Evolutionary conservation across 768 basidiomycete genomes (phyloP), one percentile per base, ranked within the genome.

Genomic region (Tulasnella sp.): DNA sequence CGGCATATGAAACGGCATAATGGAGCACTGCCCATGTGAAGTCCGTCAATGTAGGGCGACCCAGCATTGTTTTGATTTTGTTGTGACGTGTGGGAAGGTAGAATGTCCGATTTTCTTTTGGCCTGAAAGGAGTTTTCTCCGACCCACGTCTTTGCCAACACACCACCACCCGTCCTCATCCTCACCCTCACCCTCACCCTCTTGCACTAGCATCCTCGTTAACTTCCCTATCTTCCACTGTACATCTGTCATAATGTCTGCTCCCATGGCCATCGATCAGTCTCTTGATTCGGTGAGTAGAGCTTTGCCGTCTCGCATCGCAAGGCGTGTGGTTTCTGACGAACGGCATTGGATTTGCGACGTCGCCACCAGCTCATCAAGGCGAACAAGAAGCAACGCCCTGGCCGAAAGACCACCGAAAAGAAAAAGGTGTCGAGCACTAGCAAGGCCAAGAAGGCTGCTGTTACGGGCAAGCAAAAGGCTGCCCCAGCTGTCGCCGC

Each of bases 401-500:
- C 39, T 59, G 44, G 39, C n/a, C 35, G 44, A 26, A 32, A 35
- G 22, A 19, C 47, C 4, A 26, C 47, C 26, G 47, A 52, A 9
- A 70, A 47, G 44, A 70, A 70, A 44, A 70, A 47, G 17, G 52
- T 62, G 34, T 70, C 81, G 7, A 82, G 83, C 34, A 78, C 78
- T 35, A 76, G 78, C 67, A 79, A 79, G 74, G 76, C 79, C 71
- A 74, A 75, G 74, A 78, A 83, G 40, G 82, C 83, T 39, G 75
- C 80, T 62, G 71, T 74, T 62, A 68, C 44, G n/a, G 69, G 69
- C 5, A 52, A 47, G 44, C 34, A 52, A 22, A 76, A 77, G 69
- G 75, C 77, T 14, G 77, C 80, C 7, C 76, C 84, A 12, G 74
- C 84, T 29, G 80, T 85, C 63, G 78, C 83, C 6, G 71, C 79